phyloP scores from a whole-genome alignment of 192 early-diverging fungal species.

The Coemansia sp. region DNA sequence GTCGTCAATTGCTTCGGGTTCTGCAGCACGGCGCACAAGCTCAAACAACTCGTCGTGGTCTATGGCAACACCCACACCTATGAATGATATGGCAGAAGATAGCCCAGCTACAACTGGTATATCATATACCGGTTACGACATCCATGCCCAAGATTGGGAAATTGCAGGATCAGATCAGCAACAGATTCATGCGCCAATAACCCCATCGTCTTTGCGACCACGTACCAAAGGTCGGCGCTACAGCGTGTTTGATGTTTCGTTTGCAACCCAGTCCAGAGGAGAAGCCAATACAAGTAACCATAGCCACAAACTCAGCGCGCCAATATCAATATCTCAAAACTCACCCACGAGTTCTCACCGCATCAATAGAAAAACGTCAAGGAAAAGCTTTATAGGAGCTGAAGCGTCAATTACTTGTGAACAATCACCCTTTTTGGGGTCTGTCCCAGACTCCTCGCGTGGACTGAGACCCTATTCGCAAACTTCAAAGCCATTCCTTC shows the following conservation, averaged over 20 bases:
- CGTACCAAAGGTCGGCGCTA: constrained; percentile 35
- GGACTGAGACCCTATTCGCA: not conserved
- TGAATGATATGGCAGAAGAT: constrained; percentile 7
- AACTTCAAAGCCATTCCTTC: not conserved
- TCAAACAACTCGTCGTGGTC: constrained; percentile 47
- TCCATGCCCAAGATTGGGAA: constrained; percentile 35
- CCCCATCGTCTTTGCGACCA: constrained; percentile 9
- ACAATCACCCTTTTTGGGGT: not conserved
- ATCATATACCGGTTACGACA: constrained; percentile 6
- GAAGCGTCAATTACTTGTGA: not conserved
- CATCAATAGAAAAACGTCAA: not conserved
- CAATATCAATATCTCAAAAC: not conserved
- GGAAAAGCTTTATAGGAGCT: not conserved
- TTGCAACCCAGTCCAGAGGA: constrained; percentile 23
- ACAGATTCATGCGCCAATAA: not conserved
- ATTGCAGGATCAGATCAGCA: constrained; percentile 7
- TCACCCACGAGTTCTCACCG: not conserved
- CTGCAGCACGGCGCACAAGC: constrained; percentile 31
- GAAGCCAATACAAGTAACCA: not conserved
- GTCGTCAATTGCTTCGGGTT: not conserved
- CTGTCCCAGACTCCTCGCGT: not conserved
- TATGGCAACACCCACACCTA: constrained; percentile 33
- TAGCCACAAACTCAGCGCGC: not conserved
- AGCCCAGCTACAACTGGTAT: constrained; percentile 2
- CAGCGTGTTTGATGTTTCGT: constrained; percentile 50